Evolutionary conservation across 371 early-diverging fungal species (phyloP).

Genomic region (Mortierella sp.): DNA sequence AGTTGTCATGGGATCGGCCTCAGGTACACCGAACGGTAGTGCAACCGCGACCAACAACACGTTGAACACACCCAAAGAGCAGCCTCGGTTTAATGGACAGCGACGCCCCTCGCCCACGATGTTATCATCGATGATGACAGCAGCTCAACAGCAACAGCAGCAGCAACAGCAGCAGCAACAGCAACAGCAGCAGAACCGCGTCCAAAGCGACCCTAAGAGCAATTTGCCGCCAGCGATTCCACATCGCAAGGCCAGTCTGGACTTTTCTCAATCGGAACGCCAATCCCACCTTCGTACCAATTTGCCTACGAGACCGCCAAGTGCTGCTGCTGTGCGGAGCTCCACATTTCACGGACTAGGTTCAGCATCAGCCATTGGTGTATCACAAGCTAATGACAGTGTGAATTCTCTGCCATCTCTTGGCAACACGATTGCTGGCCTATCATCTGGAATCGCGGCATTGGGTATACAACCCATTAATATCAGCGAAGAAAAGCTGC

Average conservation of each 20-base stretch:
- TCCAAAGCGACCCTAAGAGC: constrained; percentile 8
- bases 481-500: constrained; percentile 47
- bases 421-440: constrained; percentile 9
- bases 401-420: constrained; percentile 5
- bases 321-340: constrained; percentile 47
- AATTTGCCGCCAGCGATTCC: constrained; percentile 47
- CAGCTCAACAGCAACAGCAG: constrained; percentile 16
- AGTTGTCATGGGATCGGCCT: constrained; percentile 13
- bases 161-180: constrained; percentile 30
- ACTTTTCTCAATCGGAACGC: constrained; percentile 45
- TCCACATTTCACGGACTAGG: constrained; percentile 47
- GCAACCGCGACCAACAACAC: neutral
- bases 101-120: constrained; percentile 42
- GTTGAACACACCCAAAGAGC: constrained; percentile 12
- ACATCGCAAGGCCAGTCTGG: constrained; percentile 48
- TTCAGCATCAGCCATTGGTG: constrained; percentile 4
- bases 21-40: neutral
- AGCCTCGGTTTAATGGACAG: constrained; percentile 11
- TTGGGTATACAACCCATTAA: constrained; percentile 47
- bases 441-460: constrained; percentile 25
- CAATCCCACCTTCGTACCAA: constrained; percentile 35
- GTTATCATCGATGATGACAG: constrained; percentile 15
- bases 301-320: constrained; percentile 46
- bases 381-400: constrained; percentile 9
- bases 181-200: constrained; percentile 22